These are phyloP conservation scores for Phytophthora cryptogea DNA, from an alignment of 352 stramenopile species.

Conservation along the genomic window DNA sequence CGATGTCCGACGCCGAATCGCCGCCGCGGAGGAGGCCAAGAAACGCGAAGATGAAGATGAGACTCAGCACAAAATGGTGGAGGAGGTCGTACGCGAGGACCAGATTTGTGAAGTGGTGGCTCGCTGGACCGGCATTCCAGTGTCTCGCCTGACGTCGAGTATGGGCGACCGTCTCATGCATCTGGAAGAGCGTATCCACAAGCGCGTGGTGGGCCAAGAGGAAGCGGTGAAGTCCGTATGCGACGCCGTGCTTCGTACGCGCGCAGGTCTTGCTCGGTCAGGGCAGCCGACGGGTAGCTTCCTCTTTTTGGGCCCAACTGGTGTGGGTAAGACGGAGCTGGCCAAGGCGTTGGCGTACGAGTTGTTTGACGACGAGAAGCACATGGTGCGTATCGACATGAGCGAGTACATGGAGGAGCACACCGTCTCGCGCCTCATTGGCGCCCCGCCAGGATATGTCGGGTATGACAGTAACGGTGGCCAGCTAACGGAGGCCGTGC, in stretches of 20 bases:
- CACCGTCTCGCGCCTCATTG: constrained; percentile 92
- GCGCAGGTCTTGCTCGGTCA: constrained; percentile 86
- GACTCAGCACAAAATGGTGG: constrained; percentile 69
- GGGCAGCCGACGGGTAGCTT: constrained; percentile 95
- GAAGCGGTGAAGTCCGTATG: constrained; percentile 92
- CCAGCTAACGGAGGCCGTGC: constrained; percentile 96
- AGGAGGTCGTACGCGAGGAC: constrained; percentile 86
- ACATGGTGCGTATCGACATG: constrained; percentile 98
- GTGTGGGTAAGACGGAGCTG: constrained; percentile 96
- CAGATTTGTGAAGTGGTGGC: constrained; percentile 92
- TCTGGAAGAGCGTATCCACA: constrained; percentile 83
- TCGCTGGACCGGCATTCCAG: constrained; percentile 91
- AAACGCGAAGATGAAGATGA: constrained; percentile 60
- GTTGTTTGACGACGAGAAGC: constrained; percentile 95
- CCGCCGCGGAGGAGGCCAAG: constrained; percentile 79
- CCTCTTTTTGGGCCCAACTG: constrained; percentile 95
- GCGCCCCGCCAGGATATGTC: constrained; percentile 96
- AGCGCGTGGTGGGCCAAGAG: constrained; percentile 94
- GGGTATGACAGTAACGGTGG: constrained; percentile 93
- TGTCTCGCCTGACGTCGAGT: constrained; percentile 78
- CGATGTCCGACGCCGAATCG: constrained; percentile 89
- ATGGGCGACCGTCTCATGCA: constrained; percentile 85
- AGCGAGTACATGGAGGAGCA: constrained; percentile 98
- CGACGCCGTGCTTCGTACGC: constrained; percentile 92
- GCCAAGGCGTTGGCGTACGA: constrained; percentile 95